Evolutionary conservation across 2,329 filamentous ascomycete species (phyloP), one percentile per base, ranked within the genome.

Genomic region (Sarocladium strictum): DNA sequence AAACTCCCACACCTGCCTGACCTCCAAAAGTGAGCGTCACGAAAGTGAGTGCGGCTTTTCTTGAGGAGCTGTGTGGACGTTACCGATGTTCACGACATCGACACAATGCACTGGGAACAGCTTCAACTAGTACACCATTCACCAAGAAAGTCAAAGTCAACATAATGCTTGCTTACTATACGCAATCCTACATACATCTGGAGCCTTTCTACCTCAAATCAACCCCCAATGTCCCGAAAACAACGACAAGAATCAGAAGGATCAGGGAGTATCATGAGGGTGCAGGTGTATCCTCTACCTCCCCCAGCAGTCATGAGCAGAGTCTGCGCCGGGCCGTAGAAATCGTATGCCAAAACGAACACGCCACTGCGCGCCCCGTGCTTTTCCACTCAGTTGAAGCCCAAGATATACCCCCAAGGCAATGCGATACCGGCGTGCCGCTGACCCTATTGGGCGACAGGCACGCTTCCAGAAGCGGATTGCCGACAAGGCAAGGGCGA

Each of bases 101-200:
- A 6, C n/a, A 15, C 35, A 15, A 15, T 38, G 35, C 12, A n/a
- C n/a, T n/a, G n/a, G n/a, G n/a, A n/a, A n/a, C n/a, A n/a, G n/a
- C n/a, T n/a, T n/a, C n/a, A n/a, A n/a, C n/a, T n/a, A n/a, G n/a
- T n/a, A n/a, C n/a, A n/a, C n/a, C n/a, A n/a, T n/a, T n/a, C n/a
- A n/a, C n/a, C n/a, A n/a, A n/a, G n/a, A n/a, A n/a, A n/a, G n/a
- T n/a, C n/a, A n/a, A n/a, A 21, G 26, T 54, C 33, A 43, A 54
- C 52, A 33, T 54, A 15, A 58, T 64, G 54, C 57, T 64, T 62
- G 56, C 63, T 62, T 63, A 65, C 63, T 63, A 64, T 62, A 55
- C 59, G 58, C 60, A 63, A 64, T 63, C 60, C 62, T 54, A 54
- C 38, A 58, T 67, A 65, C 63, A 63, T 66, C 66, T 64, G 14